Evolutionary conservation across 768 basidiomycete species (phyloP).

Genomic region (Mycena vitilis): DNA sequence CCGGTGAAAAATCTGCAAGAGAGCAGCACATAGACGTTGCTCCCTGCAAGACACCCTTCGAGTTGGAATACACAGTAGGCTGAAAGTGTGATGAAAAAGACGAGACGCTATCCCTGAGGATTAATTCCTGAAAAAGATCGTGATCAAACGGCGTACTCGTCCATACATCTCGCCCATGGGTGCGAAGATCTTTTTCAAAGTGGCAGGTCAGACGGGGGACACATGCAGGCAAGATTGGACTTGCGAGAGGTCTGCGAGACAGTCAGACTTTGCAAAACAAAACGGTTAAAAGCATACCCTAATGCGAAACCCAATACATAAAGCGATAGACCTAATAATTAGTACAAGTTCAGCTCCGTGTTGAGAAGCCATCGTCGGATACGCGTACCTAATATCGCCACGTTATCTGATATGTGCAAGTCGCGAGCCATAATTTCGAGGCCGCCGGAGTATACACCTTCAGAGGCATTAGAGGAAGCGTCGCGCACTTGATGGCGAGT

Average conservation of each 20-base stretch:
- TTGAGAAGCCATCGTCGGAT: neutral
- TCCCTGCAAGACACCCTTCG: slow-evolving; percentile 60
- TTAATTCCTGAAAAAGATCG: slow-evolving; percentile 6
- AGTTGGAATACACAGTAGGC: slow-evolving; percentile 66
- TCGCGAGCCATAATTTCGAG: slow-evolving; percentile 56
- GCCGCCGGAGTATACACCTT: slow-evolving; percentile 59
- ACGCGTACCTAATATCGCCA: slow-evolving; percentile 61
- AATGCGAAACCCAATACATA: slow-evolving; percentile 74
- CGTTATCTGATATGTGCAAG: slow-evolving; percentile 60
- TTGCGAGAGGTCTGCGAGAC: slow-evolving; percentile 20
- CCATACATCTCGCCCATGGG: slow-evolving; percentile 71
- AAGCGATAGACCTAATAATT: slow-evolving; percentile 53
- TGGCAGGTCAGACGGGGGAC: slow-evolving; percentile 47
- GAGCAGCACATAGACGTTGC: slow-evolving; percentile 59
- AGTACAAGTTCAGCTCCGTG: neutral
- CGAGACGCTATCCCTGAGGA: slow-evolving; percentile 52
- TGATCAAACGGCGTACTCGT: slow-evolving; percentile 51
- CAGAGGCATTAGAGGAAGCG: slow-evolving; percentile 5
- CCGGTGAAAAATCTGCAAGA: slow-evolving; percentile 68
- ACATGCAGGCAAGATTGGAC: neutral
- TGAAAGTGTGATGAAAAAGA: slow-evolving; percentile 65
- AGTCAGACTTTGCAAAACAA: slow-evolving; percentile 1
- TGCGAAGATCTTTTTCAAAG: slow-evolving; percentile 57
- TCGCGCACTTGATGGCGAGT: neutral
- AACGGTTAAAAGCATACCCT: slow-evolving; percentile 51